These are phyloP conservation scores for Microsporum ferrugineum DNA, from an alignment of 2,329 filamentous ascomycete species.

Conservation along the genomic window DNA sequence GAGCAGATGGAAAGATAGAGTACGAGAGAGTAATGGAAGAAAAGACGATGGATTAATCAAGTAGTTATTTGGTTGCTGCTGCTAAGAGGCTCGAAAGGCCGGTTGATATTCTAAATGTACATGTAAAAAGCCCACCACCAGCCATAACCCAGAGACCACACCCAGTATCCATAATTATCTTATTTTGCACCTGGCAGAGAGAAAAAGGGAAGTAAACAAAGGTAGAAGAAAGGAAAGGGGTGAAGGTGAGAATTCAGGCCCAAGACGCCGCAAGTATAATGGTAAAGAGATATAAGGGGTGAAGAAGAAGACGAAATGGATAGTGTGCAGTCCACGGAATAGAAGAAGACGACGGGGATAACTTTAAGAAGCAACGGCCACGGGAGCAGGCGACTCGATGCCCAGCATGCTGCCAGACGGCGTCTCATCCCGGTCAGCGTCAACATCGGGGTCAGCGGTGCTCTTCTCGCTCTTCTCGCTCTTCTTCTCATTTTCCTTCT, in stretches of 20 bases:
- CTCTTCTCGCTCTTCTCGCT: conserved; percentile 6
- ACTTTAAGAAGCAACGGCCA: not conserved
- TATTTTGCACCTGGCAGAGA: not conserved
- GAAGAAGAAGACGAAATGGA: not conserved
- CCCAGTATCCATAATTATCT: not conserved
- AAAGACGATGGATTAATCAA: not conserved
- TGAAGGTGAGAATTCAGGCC: not conserved
- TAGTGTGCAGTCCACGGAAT: not conserved
- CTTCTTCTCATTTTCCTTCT: not conserved
- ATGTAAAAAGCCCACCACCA: not conserved
- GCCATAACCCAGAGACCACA: not conserved
- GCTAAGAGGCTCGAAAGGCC: not conserved
- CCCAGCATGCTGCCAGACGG: not conserved
- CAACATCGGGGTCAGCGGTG: not conserved
- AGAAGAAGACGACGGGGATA: not conserved
- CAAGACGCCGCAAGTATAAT: not conserved
- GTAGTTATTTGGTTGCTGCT: not conserved
- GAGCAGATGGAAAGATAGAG: not conserved
- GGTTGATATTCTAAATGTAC: not conserved
- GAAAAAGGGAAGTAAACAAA: not conserved
- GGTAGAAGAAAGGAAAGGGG: not conserved
- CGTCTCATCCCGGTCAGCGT: not conserved
- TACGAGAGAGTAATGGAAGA: not conserved
- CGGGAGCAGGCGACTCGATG: not conserved
- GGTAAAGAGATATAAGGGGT: not conserved